Base-by-base conservation (phyloP, 2,329 filamentous ascomycete species). In the Penicillium sp. region DNA sequence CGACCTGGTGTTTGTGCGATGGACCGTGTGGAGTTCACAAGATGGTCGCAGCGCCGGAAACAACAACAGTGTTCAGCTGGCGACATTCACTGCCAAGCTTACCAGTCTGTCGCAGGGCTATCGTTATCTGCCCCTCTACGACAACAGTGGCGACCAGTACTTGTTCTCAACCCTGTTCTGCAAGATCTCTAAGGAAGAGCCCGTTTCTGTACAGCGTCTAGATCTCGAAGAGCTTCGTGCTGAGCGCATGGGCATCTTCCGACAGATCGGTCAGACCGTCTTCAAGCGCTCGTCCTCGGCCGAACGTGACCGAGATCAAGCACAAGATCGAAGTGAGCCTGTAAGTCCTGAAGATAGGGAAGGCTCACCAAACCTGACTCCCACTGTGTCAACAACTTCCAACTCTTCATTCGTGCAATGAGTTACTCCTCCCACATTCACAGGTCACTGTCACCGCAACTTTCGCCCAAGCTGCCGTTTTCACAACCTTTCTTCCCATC, bases 91-190 rank as follows among this genome's bases (percentile, higher is more conserved):
- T 2, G 92, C 90, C 58, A 97, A 97, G 76, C 85, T 97, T 48
- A 87, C 82, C 76, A 95, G 88, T 69, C 83, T 97, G 40, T 91
- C 93, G 70, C 87, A 94, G 73, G 94, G 94, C 27, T 97, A 94
- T 73, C 91, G 93, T 57, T 95, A 96, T 56, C 80, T 97, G 49
- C 94, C 93, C 10, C 81, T 99, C 14, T 88, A 91, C 72, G 92
- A 97, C 74, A 83, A 86, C 52, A 89, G 91, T 59, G 94, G 92
- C 56, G 92, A 97, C 65, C 90, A 92, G 65, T 97, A 95, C 71
- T 82, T 97, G 41, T 97, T 97, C 75, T 96, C 94, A 2, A 95
- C 92, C 10, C 80, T 99, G 14, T 96, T 97, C 73, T 96, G 92
- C 77, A 88, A 87, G 67, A 89, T 97, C 75, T 86, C 86, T 62